Evolutionary conservation across 192 early-diverging fungal genomes (phyloP).

Genomic region (Entomortierella beljakovae): DNA sequence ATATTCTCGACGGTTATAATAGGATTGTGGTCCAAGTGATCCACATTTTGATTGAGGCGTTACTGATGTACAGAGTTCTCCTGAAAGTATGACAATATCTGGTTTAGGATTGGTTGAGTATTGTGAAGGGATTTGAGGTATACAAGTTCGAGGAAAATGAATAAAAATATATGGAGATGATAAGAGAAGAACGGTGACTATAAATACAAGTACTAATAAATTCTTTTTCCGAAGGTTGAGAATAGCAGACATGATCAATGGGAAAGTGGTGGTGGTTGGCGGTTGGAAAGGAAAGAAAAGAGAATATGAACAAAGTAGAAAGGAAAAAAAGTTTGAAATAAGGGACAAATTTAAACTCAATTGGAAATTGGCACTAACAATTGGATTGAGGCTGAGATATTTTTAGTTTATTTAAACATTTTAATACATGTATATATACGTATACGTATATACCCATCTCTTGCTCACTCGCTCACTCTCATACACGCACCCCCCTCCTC

Average conservation of each 20-base stretch:
- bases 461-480: not conserved
- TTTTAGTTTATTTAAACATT: too few species aligned
- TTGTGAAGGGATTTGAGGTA: constrained; percentile 3
- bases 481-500: not conserved
- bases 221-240: constrained; percentile 10
- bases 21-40: not conserved
- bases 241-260: constrained; percentile 3
- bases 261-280: not conserved
- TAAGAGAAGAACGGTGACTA: not conserved
- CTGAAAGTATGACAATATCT: constrained; percentile 29
- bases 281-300: not conserved
- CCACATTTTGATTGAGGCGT: constrained; percentile 10
- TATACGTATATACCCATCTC: too few species aligned
- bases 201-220: not conserved
- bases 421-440: too few species aligned
- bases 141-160: constrained; percentile 26
- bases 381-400: too few species aligned
- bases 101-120: constrained; percentile 1
- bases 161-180: constrained; percentile 14
- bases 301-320: not conserved
- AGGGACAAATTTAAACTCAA: too few species aligned
- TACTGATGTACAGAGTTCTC: constrained; percentile 14
- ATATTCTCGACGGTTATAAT: constrained; percentile 27
- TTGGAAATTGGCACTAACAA: too few species aligned
- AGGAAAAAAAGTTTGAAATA: not conserved